Evolutionary conservation across 2,329 filamentous ascomycete species (phyloP), one percentile per base, ranked within the genome.

Genomic region (Stagonosporopsis vannaccii): DNA sequence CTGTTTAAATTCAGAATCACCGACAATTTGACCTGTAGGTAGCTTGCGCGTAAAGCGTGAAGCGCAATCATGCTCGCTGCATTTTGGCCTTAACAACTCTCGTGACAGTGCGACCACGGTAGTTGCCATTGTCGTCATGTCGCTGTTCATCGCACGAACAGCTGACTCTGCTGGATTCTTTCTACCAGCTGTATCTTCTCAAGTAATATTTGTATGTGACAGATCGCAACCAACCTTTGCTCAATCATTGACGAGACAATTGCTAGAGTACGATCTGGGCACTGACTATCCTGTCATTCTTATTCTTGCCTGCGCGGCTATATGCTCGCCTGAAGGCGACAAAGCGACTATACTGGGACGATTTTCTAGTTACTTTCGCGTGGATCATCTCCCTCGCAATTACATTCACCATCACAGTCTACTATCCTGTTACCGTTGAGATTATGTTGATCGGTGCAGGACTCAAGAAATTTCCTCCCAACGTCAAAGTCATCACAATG

Each of bases 271-370:
- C 37, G 7, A 17, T 41, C 15, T 41, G 37, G 37, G 37, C 37
- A 11, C 12, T 46, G 12, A 47, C 22, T 28, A 1, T 25, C 7
- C 9, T 47, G 33, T n/a, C 22, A 1, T 39, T 47, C 3, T 15
- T 39, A 4, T 28, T 47, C 11, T n/a, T 47, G 6, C 33, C 33
- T 15, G 33, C 43, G 15, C 43, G 43, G n/a, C 43, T 36, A 12
- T 17, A n/a, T 35, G 9, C 30, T 25, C 61, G 56, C 5, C 59
- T 42, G 46, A 50, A 25, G 9, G 42, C 41, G 6, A 56, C 52
- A 23, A 23, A 22, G 15, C 52, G 48, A n/a, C 26, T 61, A 17
- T 59, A 28, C 45, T 61, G 53, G 56, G 62, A 65, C 30, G 62
- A 42, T 19, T 17, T 28, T 25, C 40, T 28, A 6, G 40, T 42